Evolutionary conservation across 139 green algal species (phyloP), one percentile per base, ranked within the genome.

Genomic region (Dunaliella primolecta): DNA sequence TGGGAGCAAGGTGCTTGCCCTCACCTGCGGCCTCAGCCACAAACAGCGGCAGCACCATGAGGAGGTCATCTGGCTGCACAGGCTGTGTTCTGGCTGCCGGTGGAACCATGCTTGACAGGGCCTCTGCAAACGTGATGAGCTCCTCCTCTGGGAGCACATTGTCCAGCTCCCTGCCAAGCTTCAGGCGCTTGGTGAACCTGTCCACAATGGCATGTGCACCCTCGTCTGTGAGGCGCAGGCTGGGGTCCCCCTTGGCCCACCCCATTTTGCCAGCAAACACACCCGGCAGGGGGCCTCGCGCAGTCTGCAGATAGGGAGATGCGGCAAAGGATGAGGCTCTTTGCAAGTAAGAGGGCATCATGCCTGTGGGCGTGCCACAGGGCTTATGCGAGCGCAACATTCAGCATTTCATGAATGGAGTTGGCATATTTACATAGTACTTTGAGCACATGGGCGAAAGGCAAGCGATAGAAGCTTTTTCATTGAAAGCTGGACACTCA

Each of bases 31-130:
- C 80, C 33, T 36, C 55, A 24, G 36, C 20, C 55, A 84, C 1
- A 33, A 78, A 84, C 20, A 36, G 32, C 1, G 55, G 32, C 55
- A 84, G 33, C 29, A 84, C 29, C n/a, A 20, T 37, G 1, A 84
- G 55, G 1, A 78, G 29, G 31, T 84, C 80, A 56, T 84, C 80
- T 33, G 80, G 80, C n/a, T 84, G 80, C n/a, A 84, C 31, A 15
- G 80, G 55, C 30, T 64, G 31, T 30, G 38, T 77, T 32, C 80
- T 84, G 75, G 75, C 15, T 3, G 75, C 46, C 11, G 27, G 27
- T 1, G 55, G 80, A 46, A 84, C 32, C 55, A 57, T 56, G 38
- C 15, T 33, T 1, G 27, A 24, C n/a, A 84, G 80, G 3, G 55
- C 80, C 55, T 84, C 80, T 15, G 55, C 80, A 33, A 84, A 11